Conservation (phyloP, 306 rosid species). For the Carpinus viminea region DNA sequence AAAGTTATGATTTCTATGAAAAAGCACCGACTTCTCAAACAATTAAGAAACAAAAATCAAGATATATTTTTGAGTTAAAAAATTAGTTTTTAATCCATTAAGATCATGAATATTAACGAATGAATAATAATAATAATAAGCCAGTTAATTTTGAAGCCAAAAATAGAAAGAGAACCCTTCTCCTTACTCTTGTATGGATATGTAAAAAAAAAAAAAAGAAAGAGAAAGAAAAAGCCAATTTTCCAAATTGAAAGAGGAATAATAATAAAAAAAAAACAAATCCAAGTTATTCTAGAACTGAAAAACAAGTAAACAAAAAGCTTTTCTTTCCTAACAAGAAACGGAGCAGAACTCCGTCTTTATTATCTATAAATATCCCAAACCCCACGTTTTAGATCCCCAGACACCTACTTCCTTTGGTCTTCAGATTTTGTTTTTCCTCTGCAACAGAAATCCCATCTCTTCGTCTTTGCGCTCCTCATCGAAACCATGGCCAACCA, state of each 20-base stretch:
- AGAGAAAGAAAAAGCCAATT: too few relatives aligned
- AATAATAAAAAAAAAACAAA: neutral
- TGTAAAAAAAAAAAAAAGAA: too few relatives aligned
- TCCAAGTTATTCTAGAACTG: slow-evolving; percentile 23
- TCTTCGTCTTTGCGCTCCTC: slow-evolving; percentile 4
- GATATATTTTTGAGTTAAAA: too few relatives aligned
- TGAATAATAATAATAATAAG: too few relatives aligned
- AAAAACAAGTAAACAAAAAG: slow-evolving; percentile 19
- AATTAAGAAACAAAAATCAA: too few relatives aligned
- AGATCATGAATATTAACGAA: too few relatives aligned
- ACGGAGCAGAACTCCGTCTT: slow-evolving; percentile 23
- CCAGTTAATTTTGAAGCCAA: too few relatives aligned
- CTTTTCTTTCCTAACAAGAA: slow-evolving; percentile 52
- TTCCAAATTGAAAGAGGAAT: neutral
- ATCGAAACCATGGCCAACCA: slow-evolving; percentile 54
- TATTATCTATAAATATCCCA: slow-evolving; percentile 40
- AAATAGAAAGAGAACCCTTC: too few relatives aligned
- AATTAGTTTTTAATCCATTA: too few relatives aligned
- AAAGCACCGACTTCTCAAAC: too few relatives aligned
- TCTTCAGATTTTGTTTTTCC: slow-evolving; percentile 8
- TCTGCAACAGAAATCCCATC: slow-evolving; percentile 19
- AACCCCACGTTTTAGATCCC: slow-evolving; percentile 31
- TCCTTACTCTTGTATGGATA: too few relatives aligned
- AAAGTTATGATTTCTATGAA: too few relatives aligned
- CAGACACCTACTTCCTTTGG: neutral